Base-by-base conservation (phyloP, 2,329 filamentous ascomycete genomes). In the Rhinocladiella similis region DNA sequence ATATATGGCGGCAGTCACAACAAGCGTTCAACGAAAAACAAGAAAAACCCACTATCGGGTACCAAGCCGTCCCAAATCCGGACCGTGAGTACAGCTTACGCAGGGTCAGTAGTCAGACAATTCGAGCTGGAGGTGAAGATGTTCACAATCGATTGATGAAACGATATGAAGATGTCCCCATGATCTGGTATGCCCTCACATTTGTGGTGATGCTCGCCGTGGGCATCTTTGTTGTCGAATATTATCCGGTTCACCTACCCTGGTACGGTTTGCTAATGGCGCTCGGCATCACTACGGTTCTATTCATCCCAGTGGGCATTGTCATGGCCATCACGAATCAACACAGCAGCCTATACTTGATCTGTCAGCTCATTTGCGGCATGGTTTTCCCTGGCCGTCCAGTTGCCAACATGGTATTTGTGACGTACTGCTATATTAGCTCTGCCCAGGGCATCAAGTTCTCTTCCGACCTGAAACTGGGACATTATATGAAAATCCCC, bases 301-400 rank as follows among this genome's bases (percentile, higher is more conserved):
- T 95, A 59, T 95, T 95, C 75, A 90, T 96, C 57, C 91, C 91
- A 10, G 93, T 94, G 62, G 91, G 91, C 59, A 94, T 95, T 69
- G 89, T 96, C 66, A 95, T 94, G 89, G 91, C 90, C 14, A 90
- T 95, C 63, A 95, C 91, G 9, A 95, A 94, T 70, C 90, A 93
- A 69, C 89, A 94, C 71, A 90, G 86, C 72, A 90, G 87, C 70
- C 90, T 93, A 63, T 94, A 93, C 70, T 81, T 94, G 35, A 89
- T 94, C 65, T 93, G 90, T 70, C 90, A 94, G 72, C 81, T 95
- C 55, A 86, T 94, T 62, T 93, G 89, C 61, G 91, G 91, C 52
- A 85, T 83, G 49, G 79, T 91, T 14, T 95, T 95, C 69, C 90
- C 90, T 0, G 91, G 91, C 25, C 86, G 88, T 1, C 91, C 91